phyloP scores from a whole-genome alignment of 2,329 filamentous ascomycete species.

The Fusarium begoniae region DNA sequence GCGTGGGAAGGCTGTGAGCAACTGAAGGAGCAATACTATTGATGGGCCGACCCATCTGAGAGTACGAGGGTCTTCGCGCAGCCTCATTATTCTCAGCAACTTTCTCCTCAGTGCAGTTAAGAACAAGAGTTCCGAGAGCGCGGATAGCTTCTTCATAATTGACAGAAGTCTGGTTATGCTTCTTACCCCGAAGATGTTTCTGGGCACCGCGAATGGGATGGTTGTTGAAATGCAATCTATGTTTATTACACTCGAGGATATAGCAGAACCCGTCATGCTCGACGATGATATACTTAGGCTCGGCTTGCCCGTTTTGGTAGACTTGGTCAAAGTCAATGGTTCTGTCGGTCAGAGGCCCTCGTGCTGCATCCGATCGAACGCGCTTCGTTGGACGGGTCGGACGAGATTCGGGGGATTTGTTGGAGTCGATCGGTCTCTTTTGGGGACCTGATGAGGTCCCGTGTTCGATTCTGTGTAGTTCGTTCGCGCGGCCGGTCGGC shows the following conservation, averaged over 20 bases:
- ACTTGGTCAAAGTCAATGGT: constrained; percentile 11
- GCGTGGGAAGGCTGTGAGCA: background rate
- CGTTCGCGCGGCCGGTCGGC: too few species aligned
- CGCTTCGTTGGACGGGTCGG: background rate
- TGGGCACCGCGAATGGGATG: background rate
- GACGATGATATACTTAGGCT: background rate
- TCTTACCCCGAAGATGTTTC: background rate
- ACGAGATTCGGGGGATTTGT: background rate
- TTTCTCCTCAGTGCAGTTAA: background rate
- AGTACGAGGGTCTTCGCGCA: background rate
- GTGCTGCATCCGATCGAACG: background rate
- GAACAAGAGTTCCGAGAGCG: constrained; percentile 5
- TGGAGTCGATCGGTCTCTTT: background rate
- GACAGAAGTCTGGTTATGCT: background rate
- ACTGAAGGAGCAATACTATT: background rate
- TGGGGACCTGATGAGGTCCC: accelerated
- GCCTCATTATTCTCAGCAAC: background rate
- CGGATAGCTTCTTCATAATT: background rate
- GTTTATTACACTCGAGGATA: constrained; percentile 12
- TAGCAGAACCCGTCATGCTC: background rate
- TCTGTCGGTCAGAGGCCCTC: background rate
- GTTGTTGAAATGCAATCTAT: background rate
- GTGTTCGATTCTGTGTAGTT: background rate
- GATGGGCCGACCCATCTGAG: background rate
- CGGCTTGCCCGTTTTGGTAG: constrained; percentile 16